These are phyloP conservation scores for Arctium lappa DNA, from an alignment of 129 eudicot species.

Conservation along the genomic window DNA sequence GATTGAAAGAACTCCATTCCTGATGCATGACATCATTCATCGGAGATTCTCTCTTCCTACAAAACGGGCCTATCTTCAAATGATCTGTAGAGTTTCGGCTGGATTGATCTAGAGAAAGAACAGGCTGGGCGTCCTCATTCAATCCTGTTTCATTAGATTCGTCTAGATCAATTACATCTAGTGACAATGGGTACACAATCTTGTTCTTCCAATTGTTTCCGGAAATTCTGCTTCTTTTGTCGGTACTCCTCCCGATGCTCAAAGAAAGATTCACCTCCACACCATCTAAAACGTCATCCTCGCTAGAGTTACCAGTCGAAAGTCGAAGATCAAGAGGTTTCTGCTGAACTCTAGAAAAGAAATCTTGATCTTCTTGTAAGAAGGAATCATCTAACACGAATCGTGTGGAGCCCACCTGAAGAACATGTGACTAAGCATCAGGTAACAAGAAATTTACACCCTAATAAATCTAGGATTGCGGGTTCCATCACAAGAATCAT, in stretches of 20 bases:
- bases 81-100: conserved; percentile 10
- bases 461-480: background rate
- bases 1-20: conserved; percentile 12
- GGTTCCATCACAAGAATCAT: background rate
- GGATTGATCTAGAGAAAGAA: conserved; percentile 1
- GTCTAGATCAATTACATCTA: conserved; percentile 40
- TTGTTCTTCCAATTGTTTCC: conserved; percentile 28
- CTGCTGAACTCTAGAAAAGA: conserved; percentile 27
- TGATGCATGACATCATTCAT: conserved; percentile 11
- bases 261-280: conserved; percentile 49
- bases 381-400: background rate
- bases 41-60: background rate
- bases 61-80: conserved; percentile 2
- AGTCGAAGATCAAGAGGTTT: conserved; percentile 31
- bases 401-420: conserved; percentile 36
- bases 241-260: conserved; percentile 36
- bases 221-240: conserved; percentile 20
- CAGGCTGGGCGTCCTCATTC: conserved; percentile 10
- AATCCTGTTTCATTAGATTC: conserved; percentile 30
- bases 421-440: conserved; percentile 16
- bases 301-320: conserved; percentile 12
- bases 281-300: conserved; percentile 20
- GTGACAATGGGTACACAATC: conserved; percentile 14
- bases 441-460: background rate
- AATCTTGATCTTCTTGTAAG: conserved; percentile 9